Evolutionary conservation across 208 protist species (phyloP), one percentile per base, ranked within the genome.

Genomic region (Crithidia thermophila): DNA sequence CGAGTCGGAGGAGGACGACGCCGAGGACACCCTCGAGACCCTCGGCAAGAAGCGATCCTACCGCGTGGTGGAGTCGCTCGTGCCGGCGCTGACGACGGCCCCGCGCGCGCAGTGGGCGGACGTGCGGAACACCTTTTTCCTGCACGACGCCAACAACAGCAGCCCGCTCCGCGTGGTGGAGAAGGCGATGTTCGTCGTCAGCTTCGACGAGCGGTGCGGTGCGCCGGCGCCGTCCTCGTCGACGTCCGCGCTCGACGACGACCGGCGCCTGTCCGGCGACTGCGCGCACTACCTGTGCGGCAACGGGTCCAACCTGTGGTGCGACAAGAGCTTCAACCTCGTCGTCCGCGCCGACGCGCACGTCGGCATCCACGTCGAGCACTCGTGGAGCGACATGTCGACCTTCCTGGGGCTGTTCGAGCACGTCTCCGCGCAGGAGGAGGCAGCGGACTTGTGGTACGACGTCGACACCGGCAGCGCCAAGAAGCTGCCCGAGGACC

Each of bases 251-350:
- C 3, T 50, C 9, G 49, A 37, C 10, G 64, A 68, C 20, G 67
- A 65, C n/a, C 57, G 62, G 45, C 67, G 71, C 23, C 64, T 78
- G 31, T 57, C 53, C 27, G 67, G 34, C 20, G 69, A 84, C 61
- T 82, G 81, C 67, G 28, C 64, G 33, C 59, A 72, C 50, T 90
- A 84, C 65, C 76, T 93, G 27, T 85, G 81, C 63, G 85, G 89
- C 39, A 85, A 87, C 63, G 86, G 86, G 18, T 66, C 75, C 43
- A 90, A 84, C 62, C 67, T 86, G 37, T 94, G 89, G 89, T 81
- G 74, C 46, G 89, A 94, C 63, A 94, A 94, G 72, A 89, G 81
- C 65, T 93, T 94, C 70, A 89, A 90, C 71, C 58, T 91, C 11
- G 75, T 93, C 36, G 70, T 91, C 13, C 66, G 61, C 49, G 52